A percentile compares a stretch with the other conserved stretches of the same genome.
phyloP scores from a whole-genome alignment of 768 basidiomycete genomes.

The Kwoniella dejecticola region DNA sequence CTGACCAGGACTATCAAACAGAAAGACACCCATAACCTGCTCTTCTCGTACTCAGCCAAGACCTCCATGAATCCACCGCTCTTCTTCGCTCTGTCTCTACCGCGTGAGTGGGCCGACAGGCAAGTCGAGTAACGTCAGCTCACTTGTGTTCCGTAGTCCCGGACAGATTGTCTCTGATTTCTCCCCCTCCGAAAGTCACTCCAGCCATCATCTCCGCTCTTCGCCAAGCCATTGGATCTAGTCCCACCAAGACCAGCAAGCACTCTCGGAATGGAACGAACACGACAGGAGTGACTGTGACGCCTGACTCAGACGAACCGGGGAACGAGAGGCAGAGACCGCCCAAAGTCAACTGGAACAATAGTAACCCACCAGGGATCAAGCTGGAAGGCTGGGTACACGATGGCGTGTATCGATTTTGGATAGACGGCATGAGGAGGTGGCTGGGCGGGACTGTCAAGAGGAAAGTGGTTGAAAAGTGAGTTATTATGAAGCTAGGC shows the following conservation, averaged over 20 bases:
- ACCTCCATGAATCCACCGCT: slow-evolving; percentile 26
- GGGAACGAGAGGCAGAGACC: not conserved
- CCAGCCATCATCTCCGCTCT: slow-evolving; percentile 44
- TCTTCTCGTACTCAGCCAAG: slow-evolving; percentile 36
- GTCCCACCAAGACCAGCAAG: slow-evolving; percentile 2
- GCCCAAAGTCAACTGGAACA: slow-evolving; percentile 19
- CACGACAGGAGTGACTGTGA: slow-evolving; percentile 6
- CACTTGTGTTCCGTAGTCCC: slow-evolving; percentile 29
- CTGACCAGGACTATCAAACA: slow-evolving; percentile 3
- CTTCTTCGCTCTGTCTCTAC: slow-evolving; percentile 47
- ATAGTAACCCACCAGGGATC: slow-evolving; percentile 24
- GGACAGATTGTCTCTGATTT: slow-evolving; percentile 48
- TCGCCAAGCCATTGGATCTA: slow-evolving; percentile 33
- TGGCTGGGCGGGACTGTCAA: slow-evolving; percentile 41
- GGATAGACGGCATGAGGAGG: slow-evolving; percentile 43
- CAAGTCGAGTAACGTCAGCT: not conserved
- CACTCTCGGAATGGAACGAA: slow-evolving; percentile 11
- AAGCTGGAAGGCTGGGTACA: slow-evolving; percentile 50
- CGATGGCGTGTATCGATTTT: slow-evolving; percentile 46
- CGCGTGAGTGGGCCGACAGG: slow-evolving; percentile 24
- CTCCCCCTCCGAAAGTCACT: slow-evolving; percentile 39
- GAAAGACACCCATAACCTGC: slow-evolving; percentile 42
- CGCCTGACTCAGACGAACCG: not conserved
- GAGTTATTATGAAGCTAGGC: not conserved
- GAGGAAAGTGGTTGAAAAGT: slow-evolving; percentile 20